These are phyloP conservation scores for Xylariales sp. DNA, from an alignment of 2,329 filamentous ascomycete genomes.

Conservation along the genomic window DNA sequence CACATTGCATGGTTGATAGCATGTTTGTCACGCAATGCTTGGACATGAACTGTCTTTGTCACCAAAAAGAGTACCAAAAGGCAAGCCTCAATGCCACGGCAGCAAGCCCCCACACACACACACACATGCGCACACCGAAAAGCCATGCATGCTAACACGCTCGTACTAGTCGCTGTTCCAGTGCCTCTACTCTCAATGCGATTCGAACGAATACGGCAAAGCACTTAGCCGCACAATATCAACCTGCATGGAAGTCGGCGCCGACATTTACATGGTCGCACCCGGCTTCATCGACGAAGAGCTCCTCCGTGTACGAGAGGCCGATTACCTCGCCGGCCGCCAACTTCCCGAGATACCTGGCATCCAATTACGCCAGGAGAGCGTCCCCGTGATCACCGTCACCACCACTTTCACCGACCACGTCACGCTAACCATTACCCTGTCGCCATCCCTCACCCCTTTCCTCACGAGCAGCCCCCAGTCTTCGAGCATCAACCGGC, in stretches of 20 bases:
- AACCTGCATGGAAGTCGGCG: slow-evolving; percentile 46
- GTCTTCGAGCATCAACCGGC: slow-evolving; percentile 40
- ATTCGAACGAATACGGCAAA: slow-evolving; percentile 46
- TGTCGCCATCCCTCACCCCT: slow-evolving; percentile 37
- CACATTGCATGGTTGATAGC: slow-evolving; percentile 50
- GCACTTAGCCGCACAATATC: slow-evolving; percentile 48
- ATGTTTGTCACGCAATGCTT: slow-evolving; percentile 50
- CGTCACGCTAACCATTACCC: slow-evolving; percentile 37
- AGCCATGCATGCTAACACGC: slow-evolving; percentile 5
- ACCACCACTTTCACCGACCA: slow-evolving; percentile 42
- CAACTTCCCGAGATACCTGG: slow-evolving; percentile 46
- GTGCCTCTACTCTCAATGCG: slow-evolving; percentile 51
- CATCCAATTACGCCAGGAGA: slow-evolving; percentile 47
- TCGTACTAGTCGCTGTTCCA: slow-evolving; percentile 46
- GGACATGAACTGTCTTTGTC: slow-evolving; percentile 48
- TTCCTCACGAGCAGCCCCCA: slow-evolving; percentile 37
- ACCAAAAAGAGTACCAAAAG: slow-evolving; percentile 48
- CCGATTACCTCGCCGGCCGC: slow-evolving; percentile 48
- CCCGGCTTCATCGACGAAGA: slow-evolving; percentile 41
- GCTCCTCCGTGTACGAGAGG: slow-evolving; percentile 46
- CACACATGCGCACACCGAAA: background rate
- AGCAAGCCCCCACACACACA: no score
- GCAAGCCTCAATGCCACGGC: slow-evolving; percentile 27
- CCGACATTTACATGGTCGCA: slow-evolving; percentile 49
- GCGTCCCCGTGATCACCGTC: slow-evolving; percentile 39